Conservation (phyloP, 2,329 filamentous ascomycete species). For the Penicillium sp. region DNA sequence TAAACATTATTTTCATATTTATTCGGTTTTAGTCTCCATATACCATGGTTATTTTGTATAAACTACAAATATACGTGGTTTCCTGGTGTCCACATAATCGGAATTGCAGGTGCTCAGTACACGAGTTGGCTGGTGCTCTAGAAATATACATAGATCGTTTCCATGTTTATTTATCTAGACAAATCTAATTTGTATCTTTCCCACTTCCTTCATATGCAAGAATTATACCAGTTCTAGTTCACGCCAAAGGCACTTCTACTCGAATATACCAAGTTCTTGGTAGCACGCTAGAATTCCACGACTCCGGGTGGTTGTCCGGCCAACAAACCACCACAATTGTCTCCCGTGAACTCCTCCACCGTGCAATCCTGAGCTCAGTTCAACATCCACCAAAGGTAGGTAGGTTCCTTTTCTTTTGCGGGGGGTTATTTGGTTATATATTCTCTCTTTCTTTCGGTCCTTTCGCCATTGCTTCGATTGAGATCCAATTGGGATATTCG, state of each 20-base stretch:
- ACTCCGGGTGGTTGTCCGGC: constrained; percentile 18
- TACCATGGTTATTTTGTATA: background rate
- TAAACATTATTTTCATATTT: background rate
- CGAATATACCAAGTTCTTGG: background rate
- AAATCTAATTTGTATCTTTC: too few species aligned
- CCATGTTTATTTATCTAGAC: background rate
- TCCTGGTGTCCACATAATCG: too few species aligned
- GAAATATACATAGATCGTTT: background rate
- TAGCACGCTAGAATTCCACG: background rate
- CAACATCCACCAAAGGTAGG: constrained; percentile 19
- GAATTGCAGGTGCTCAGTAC: background rate
- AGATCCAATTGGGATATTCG: background rate
- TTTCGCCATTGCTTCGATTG: constrained; percentile 4
- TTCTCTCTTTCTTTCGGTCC: constrained; percentile 9
- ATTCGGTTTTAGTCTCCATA: too few species aligned
- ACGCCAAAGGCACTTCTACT: background rate
- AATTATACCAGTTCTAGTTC: background rate
- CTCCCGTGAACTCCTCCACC: constrained; percentile 17
- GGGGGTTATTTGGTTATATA: constrained; percentile 13
- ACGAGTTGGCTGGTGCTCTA: background rate
- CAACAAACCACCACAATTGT: constrained; percentile 18
- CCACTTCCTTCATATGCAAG: too few species aligned
- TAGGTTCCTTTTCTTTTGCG: constrained; percentile 14
- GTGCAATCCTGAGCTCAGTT: constrained; percentile 11
- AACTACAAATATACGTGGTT: background rate